These are phyloP conservation scores for Termitomyces sp. DNA, from an alignment of 768 basidiomycete species.

Conservation along the genomic window DNA sequence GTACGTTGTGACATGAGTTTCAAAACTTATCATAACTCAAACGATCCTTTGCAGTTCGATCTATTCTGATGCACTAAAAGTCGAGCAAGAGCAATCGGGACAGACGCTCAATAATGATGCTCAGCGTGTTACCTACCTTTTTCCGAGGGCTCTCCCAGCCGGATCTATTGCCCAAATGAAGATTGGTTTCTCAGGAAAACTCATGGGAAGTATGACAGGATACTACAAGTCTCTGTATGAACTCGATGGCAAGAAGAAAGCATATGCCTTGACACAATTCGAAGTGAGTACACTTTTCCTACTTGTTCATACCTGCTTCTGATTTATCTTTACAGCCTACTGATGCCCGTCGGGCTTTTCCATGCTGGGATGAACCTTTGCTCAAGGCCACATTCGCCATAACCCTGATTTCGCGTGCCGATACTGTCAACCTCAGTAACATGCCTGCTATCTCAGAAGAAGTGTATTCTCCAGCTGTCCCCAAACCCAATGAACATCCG, in stretches of 20 bases:
- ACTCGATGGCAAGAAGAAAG: constrained; percentile 54
- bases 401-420: constrained; percentile 72
- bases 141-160: constrained; percentile 54
- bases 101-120: constrained; percentile 49
- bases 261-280: constrained; percentile 85
- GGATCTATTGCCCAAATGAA: constrained; percentile 67
- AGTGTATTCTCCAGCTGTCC: constrained; percentile 27
- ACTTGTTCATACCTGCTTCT: background rate
- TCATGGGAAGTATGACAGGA: constrained; percentile 73
- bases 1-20: constrained; percentile 20
- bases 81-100: constrained; percentile 37
- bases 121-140: constrained; percentile 60
- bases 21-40: background rate
- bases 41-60: constrained; percentile 29
- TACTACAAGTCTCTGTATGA: constrained; percentile 73
- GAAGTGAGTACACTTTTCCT: constrained; percentile 38
- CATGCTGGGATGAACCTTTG: constrained; percentile 91
- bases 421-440: constrained; percentile 79
- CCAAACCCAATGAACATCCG: constrained; percentile 19
- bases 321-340: constrained; percentile 52
- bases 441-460: constrained; percentile 73
- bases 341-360: constrained; percentile 76
- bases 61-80: constrained; percentile 47
- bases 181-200: constrained; percentile 60
- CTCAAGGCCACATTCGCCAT: constrained; percentile 81